Evolutionary conservation across 169 alveolate genomes (phyloP), one percentile per base, ranked within the genome.

Genomic region (Cryptosporidium canis): DNA sequence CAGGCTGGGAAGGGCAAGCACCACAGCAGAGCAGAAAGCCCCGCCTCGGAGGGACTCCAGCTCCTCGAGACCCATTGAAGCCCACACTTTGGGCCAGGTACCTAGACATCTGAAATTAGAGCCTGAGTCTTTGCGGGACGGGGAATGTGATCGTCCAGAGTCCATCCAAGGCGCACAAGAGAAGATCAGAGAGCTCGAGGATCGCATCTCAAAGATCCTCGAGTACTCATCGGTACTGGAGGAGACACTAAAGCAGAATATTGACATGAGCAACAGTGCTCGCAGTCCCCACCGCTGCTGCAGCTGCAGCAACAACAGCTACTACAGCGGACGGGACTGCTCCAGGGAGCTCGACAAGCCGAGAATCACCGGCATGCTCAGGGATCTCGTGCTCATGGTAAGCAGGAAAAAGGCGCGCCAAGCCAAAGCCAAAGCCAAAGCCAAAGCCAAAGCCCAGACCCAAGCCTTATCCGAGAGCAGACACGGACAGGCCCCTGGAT

Each of bases 141-240:
- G 18, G 21, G 9, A 44, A 1, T 8, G 14, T 45, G 63, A 66
- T 6, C 12, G 47, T n/a, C n/a, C n/a, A 24, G 29, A 70, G 3
- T 31, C 85, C 6, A 48, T 51, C 8, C 27, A 45, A 37, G 33
- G 31, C 29, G 24, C 87, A 3, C 67, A 77, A 21, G 66, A 61
- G 4, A 77, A 77, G 45, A 24, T 77, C 4, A 58, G 14, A n/a
- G 66, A 77, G 16, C 66, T 77, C 8, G 87, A 77, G 61, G 48
- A 55, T 27, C 43, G 77, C 18, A 77, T 77, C 18, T 58, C 77
- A 2, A 77, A 35, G 11, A 39, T 77, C 16, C 47, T 77, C 48
- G 72, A 61, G 24, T 77, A 77, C 39, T 55, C 87, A 1, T 55
- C 71, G 5, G 64, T 24, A 61, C 71, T 77, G 3, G 87, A 77